Conservation (phyloP, 1,284 basidiomycete species). For the Fomes fomentarius region DNA sequence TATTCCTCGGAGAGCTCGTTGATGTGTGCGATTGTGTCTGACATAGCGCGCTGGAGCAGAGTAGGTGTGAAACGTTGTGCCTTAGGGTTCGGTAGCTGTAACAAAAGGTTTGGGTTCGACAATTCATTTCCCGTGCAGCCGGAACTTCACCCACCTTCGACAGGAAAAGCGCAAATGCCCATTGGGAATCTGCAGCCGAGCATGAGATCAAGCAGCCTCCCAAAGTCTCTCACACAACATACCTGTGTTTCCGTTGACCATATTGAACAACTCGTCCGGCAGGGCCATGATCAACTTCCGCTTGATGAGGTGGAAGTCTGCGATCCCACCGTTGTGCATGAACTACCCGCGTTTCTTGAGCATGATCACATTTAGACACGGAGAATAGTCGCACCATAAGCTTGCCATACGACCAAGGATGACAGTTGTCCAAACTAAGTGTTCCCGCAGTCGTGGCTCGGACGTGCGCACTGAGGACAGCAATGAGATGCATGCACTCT, state of each 20-base stretch:
- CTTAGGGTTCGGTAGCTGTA: conserved; percentile 79
- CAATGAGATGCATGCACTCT: not conserved
- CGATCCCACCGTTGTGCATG: conserved; percentile 95
- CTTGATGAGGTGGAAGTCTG: conserved; percentile 82
- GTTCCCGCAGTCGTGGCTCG: conserved; percentile 87
- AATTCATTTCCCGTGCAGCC: not conserved
- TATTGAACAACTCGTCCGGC: conserved; percentile 83
- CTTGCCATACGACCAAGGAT: conserved; percentile 87
- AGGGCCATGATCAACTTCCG: conserved; percentile 75
- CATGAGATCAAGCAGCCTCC: not conserved
- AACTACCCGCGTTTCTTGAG: conserved; percentile 53
- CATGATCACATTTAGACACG: not conserved
- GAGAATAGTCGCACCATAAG: conserved; percentile 68
- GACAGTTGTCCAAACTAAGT: conserved; percentile 92
- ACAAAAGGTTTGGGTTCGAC: not conserved
- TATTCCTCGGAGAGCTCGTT: conserved; percentile 79
- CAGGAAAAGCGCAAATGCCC: conserved; percentile 91
- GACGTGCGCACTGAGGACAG: conserved; percentile 75
- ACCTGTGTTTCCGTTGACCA: conserved; percentile 93
- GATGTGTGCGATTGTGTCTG: conserved; percentile 80
- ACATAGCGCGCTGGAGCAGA: conserved; percentile 79
- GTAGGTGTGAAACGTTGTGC: conserved; percentile 69
- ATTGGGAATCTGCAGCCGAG: conserved; percentile 83
- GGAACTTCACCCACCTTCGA: conserved; percentile 62
- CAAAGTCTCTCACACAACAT: not conserved